A percentile compares a stretch with the other conserved stretches of the same genome.
Evolutionary conservation across 1,284 basidiomycete species (phyloP).

Genomic region (Trametes sp.): DNA sequence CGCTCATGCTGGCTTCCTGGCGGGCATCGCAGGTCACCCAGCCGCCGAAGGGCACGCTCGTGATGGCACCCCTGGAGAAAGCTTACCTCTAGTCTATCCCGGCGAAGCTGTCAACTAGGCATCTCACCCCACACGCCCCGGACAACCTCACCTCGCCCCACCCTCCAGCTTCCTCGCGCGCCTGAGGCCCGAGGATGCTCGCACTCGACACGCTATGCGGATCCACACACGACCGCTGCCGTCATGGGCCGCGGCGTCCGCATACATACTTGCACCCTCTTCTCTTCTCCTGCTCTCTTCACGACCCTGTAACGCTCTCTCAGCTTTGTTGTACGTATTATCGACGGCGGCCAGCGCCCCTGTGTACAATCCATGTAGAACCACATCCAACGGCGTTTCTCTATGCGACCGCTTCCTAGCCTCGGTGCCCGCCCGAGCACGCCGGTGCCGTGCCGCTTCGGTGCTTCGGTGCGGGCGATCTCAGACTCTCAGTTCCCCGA

Average conservation of each 20-base stretch:
- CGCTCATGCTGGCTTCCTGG: background rate
- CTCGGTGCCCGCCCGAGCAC: background rate
- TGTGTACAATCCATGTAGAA: constrained; percentile 8
- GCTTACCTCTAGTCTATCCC: constrained; percentile 26
- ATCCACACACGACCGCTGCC: background rate
- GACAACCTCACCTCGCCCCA: background rate
- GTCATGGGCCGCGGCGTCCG: background rate
- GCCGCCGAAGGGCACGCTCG: constrained; percentile 36
- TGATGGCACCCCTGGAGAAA: constrained; percentile 34
- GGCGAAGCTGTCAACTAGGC: constrained; percentile 16
- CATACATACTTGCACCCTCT: background rate
- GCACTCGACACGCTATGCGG: background rate
- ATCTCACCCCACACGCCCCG: constrained; percentile 6
- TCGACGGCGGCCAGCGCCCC: background rate
- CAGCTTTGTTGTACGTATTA: constrained; percentile 19
- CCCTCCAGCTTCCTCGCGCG: background rate
- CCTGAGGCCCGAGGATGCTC: background rate
- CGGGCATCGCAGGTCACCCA: constrained; percentile 31
- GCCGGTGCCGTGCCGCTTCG: background rate
- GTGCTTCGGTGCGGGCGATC: background rate
- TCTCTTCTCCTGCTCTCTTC: background rate
- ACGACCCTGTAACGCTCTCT: background rate
- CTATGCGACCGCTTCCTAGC: background rate
- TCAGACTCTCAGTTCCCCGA: background rate
- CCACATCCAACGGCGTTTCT: background rate